Evolutionary conservation across 2,329 filamentous ascomycete species (phyloP), one percentile per base, ranked within the genome.

Genomic region (Hypoxylon sp.): DNA sequence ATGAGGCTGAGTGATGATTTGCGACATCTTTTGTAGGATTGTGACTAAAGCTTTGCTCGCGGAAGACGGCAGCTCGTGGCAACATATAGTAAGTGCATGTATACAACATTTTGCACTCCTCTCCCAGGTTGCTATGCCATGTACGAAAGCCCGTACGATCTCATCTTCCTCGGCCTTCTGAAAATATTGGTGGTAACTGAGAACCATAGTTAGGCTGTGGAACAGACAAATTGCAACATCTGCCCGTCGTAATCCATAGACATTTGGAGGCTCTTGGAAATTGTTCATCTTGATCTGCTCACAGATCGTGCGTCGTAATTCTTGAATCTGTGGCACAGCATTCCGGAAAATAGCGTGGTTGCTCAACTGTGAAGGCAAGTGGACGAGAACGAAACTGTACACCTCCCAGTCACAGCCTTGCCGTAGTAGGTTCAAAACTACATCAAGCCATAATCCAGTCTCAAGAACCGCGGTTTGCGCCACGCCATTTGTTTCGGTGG

Each of bases 51-150:
- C 88, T 67, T 93, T 96, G 67, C 88, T 90, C 41, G 92, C 89
- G 8, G 93, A 93, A 12, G 89, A 80, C 2, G 94, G 92, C 17
- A 97, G 82, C 70, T 99, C 94, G 65, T 97, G 91, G 69, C 92
- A 97, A 74, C 93, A 97, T 53, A 99, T 88, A 0, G 91, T 92
- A 13, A 99, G 77, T 0, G 93, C 93, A 69, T 99, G 93, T 43
- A 99, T 96, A 71, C 94, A 99, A 55, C 86, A 89, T 65, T 92
- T 94, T 13, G 91, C 91, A 45, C 91, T 95, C 57, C 89, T 83
- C 64, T 96, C 91, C 82, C 88, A 91, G 2, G 86, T 85, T 7
- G 87, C 84, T 51, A 97, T 90, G 2, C 93, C 93, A 47, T 88
- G 82, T 60, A 95, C 84, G 67, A 99, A 97, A 0, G 90, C 85